Evolutionary conservation across 768 basidiomycete species (phyloP), one percentile per base, ranked within the genome.

Genomic region (Multifurca ochricompacta): DNA sequence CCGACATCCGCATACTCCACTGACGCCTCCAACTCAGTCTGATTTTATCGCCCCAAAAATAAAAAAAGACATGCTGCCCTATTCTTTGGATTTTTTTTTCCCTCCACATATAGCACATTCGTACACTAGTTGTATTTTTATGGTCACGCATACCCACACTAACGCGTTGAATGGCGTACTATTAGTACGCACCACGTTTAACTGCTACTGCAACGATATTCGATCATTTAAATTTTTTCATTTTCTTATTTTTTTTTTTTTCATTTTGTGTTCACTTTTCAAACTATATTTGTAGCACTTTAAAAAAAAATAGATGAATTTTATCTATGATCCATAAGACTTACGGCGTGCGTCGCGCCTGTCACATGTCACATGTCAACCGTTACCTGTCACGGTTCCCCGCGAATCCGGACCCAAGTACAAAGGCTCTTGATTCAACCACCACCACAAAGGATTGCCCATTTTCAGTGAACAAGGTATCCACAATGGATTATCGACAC

Each of bases 121-220:
- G 6, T 13, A 34, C 43, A 25, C 14, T 51, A 16, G 11, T 9
- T 56, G 55, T 51, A 51, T 51, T 47, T 56, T 47, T 56, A 56
- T 13, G 6, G 10, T 37, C 14, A n/a, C 18, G 4, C 52, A 56
- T 51, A 56, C 50, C 49, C 48, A 21, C 16, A 16, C 14, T 11
- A 10, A 32, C 7, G 6, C 25, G 25, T 28, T 28, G 19, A 31
- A 31, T 6, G 28, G 53, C 32, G 25, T 16, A 13, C 14, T 32
- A 44, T n/a, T n/a, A n/a, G n/a, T n/a, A 27, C 19, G 34, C 35
- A n/a, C 18, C 19, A 18, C 28, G 7, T 2, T 43, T 19, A 31
- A 2, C 21, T 55, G 54, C 50, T 37, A 2, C 21, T 55, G 54
- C 50, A 55, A 55, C 28, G 19, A 49, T 55, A 49, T 37, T 43